phyloP scores from a whole-genome alignment of 805 yeast genomes.

The Wickerhamiella domercqiae region DNA sequence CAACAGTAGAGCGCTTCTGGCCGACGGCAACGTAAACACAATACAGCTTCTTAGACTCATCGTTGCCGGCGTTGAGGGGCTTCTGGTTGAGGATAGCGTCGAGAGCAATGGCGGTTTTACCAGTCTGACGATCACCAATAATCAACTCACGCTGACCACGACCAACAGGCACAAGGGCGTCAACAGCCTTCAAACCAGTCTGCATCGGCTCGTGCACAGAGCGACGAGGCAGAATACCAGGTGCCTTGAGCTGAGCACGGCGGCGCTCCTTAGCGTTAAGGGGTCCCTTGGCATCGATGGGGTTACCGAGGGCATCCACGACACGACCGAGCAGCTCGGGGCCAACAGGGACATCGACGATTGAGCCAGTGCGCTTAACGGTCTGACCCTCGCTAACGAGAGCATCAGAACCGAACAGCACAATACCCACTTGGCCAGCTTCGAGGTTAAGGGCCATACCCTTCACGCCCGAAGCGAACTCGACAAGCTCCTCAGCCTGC shows the following conservation, averaged over 20 bases:
- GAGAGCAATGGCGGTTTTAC: slow-evolving; percentile 98
- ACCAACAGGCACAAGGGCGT: slow-evolving; percentile 97
- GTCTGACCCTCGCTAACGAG: slow-evolving; percentile 98
- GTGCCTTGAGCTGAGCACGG: slow-evolving; percentile 99
- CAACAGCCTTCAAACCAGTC: slow-evolving; percentile 98
- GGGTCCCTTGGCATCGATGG: slow-evolving; percentile 99
- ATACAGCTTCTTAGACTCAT: slow-evolving; percentile 95
- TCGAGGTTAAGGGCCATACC: slow-evolving; percentile 99
- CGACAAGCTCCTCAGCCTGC: slow-evolving; percentile 99
- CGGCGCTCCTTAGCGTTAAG: slow-evolving; percentile 66
- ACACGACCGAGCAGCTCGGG: slow-evolving; percentile 98
- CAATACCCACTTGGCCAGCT: slow-evolving; percentile 99
- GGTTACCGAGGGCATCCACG: slow-evolving; percentile 97
- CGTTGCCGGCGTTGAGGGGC: slow-evolving; percentile 92
- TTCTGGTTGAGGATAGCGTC: slow-evolving; percentile 98
- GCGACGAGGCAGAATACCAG: slow-evolving; percentile 99
- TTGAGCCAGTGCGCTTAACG: slow-evolving; percentile 98
- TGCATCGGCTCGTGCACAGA: slow-evolving; percentile 99
- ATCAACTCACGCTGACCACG: slow-evolving; percentile 99
- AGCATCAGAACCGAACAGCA: slow-evolving; percentile 98
- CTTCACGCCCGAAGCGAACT: slow-evolving; percentile 97
- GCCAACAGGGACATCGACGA: slow-evolving; percentile 98
- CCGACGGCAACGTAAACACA: slow-evolving; percentile 99
- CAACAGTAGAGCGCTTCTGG: slow-evolving; percentile 99
- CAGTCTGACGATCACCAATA: slow-evolving; percentile 99